Evolutionary conservation across 2,329 filamentous ascomycete genomes (phyloP), one percentile per base, ranked within the genome.

Genomic region (Cladosporium sp.): DNA sequence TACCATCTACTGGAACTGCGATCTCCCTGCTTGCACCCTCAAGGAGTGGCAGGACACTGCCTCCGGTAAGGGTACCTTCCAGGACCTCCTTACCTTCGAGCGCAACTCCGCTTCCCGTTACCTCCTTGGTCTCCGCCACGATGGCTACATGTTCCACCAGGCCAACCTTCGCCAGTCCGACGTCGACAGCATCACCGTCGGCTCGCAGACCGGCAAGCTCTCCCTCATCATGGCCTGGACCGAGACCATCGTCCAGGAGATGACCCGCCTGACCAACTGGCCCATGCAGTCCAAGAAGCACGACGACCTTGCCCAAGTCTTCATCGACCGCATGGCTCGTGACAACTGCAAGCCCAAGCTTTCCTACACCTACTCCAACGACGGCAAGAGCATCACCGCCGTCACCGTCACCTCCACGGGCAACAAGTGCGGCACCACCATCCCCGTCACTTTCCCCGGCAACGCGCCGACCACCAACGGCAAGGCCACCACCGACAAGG

Each of bases 1-100:
- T 2, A 80, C 81, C 43, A 86, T 87, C 60, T 87, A 86, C 74
- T 87, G 84, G 76, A 85, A 87, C 73, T 86, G 84, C 69, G 80
- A 84, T 66, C 77, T 78, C 15, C 76, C 82, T 2, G 75, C 71
- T 20, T 87, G 84, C 68, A 86, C 83, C 0, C 67, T 80, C 17
- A 71, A 79, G 51, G 84, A 87, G 68, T 87, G 84, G 84, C 83
- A 83, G 51, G 75, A 81, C 56, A 86, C 84, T 1, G 84, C 83
- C 3, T 78, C 69, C 25, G 82, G 82, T 42, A 74, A 70, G 19
- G 83, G 84, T 5, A 74, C 72, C 45, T 85, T 84, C 64, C 70
- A 74, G 3, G 73, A 79, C 63, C 75, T 87, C 3, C 72, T 87
- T 5, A 70, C 71, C 5, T 72, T 78, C 38, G 82, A 84, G 55